phyloP scores from a whole-genome alignment of 768 basidiomycete species.

The Pluteus cervinus region DNA sequence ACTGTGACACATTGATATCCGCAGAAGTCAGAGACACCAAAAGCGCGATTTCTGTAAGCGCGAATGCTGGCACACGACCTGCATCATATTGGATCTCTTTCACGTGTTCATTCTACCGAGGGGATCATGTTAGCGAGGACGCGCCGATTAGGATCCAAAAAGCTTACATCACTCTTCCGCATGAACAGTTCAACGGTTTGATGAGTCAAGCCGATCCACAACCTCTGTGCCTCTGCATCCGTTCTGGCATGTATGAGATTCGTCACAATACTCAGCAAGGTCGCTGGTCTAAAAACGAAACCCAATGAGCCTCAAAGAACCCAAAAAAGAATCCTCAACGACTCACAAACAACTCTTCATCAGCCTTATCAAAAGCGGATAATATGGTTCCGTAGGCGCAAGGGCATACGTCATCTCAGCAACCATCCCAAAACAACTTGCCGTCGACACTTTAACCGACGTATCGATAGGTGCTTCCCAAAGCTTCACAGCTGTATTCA shows the following conservation, averaged over 20 bases:
- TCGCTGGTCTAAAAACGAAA: slow-evolving; percentile 28
- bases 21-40: slow-evolving; percentile 67
- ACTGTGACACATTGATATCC: slow-evolving; percentile 57
- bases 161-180: slow-evolving; percentile 39
- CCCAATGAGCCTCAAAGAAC: slow-evolving; percentile 9
- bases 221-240: slow-evolving; percentile 55
- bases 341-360: slow-evolving; percentile 44
- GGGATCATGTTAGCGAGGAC: background rate
- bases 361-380: slow-evolving; percentile 32
- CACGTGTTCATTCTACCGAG: slow-evolving; percentile 33
- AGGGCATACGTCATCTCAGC: slow-evolving; percentile 39
- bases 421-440: slow-evolving; percentile 41
- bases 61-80: slow-evolving; percentile 56
- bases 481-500: slow-evolving; percentile 39
- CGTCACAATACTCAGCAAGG: slow-evolving; percentile 44
- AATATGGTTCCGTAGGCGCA: slow-evolving; percentile 30
- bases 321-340: background rate
- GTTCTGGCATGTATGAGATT: slow-evolving; percentile 55
- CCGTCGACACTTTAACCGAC: slow-evolving; percentile 57
- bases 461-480: slow-evolving; percentile 63
- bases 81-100: slow-evolving; percentile 44
- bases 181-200: slow-evolving; percentile 55
- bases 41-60: slow-evolving; percentile 66
- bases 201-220: slow-evolving; percentile 63
- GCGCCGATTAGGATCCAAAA: background rate